Base-by-base conservation (phyloP, 139 green algal species). In the Asterochloris erici region DNA sequence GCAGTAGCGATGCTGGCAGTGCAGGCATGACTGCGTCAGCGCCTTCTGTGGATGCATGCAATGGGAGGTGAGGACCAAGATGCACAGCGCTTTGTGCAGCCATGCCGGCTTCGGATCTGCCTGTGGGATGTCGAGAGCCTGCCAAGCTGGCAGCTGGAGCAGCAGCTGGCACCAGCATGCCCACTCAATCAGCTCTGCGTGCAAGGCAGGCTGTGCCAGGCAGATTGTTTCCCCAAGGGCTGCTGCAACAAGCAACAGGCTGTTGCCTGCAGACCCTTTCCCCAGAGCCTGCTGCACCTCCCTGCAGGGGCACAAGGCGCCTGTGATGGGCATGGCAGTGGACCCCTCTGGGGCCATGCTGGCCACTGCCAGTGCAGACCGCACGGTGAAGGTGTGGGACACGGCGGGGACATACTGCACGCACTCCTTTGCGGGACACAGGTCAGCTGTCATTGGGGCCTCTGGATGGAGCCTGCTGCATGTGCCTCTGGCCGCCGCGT, bases 351-450 rank as follows among this genome's bases (percentile, higher is more conserved):
- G 94, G 0, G 88, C 88, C 19, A 91, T 96, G 77, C 88, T 99
- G 63, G 95, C 93, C 11, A 97, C 87, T 6, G 93, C 80, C 13
- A 88, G 85, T 29, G 92, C 95, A 13, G 96, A 98, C 87, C 84
- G 89, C 12, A 87, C 73, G 14, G 90, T 94, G 68, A 89, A 93
- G 29, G 92, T 97, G 60, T 96, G 91, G 86, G 93, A 97, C 81
- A 81, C 92, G 61, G 84, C 93, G 1, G 90, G 88, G 61, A 92
- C 91, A 38, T 98, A 91, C 86, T 96, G 93, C 89, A 99, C 96
- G 23, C 96, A 99, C 84, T 83, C 86, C 26, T 98, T 99, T 83
- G 81, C 77, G 11, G 93, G 92, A 10, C 95, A 98, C 89, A 91
- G 87, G 91, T 93, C 68, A 26, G 74, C 54, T 69, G 26, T 9